Percentiles rank a stretch among this genome's conserved stretches.
Evolutionary conservation across 345 rosid genomes (phyloP).

Genomic region (Pugionium cornutum): DNA sequence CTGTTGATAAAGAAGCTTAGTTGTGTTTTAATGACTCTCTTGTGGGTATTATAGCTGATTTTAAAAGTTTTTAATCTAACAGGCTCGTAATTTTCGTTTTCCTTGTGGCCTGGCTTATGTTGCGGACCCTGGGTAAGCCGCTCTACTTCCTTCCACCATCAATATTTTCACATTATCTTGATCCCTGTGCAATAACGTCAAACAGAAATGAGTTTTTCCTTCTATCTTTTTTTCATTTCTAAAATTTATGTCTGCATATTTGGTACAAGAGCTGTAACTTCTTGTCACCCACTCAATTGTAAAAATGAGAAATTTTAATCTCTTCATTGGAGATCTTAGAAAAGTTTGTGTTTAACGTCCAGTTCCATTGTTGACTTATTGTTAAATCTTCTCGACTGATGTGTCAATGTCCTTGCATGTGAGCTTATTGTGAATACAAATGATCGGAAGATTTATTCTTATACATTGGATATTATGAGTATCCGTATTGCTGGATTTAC

Average conservation of each 20-base stretch:
- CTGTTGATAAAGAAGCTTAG: slow-evolving; percentile 10
- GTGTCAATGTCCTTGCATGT: neutral
- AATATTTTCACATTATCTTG: slow-evolving; percentile 20
- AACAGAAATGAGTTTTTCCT: neutral
- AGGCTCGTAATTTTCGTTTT: slow-evolving; percentile 93
- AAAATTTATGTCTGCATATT: neutral
- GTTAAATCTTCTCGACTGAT: neutral
- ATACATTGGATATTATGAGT: neutral
- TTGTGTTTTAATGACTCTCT: slow-evolving; percentile 15
- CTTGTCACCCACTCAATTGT: neutral
- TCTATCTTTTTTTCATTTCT: neutral
- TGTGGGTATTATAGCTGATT: slow-evolving; percentile 24
- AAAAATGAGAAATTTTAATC: neutral
- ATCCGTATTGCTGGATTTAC: slow-evolving; percentile 28
- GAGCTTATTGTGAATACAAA: slow-evolving; percentile 29
- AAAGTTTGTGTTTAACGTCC: slow-evolving; percentile 4
- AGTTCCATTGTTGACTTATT: slow-evolving; percentile 9
- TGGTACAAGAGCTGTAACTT: slow-evolving; percentile 3
- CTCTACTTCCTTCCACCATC: slow-evolving; percentile 21
- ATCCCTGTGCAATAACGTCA: slow-evolving; percentile 4
- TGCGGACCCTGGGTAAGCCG: slow-evolving; percentile 88
- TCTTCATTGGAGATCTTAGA: neutral
- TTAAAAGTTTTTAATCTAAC: slow-evolving; percentile 40
- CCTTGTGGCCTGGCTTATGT: slow-evolving; percentile 90
- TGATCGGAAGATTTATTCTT: neutral